phyloP scores from a whole-genome alignment of 2,329 filamentous ascomycete genomes.

The Knoxdaviesia proteae region DNA sequence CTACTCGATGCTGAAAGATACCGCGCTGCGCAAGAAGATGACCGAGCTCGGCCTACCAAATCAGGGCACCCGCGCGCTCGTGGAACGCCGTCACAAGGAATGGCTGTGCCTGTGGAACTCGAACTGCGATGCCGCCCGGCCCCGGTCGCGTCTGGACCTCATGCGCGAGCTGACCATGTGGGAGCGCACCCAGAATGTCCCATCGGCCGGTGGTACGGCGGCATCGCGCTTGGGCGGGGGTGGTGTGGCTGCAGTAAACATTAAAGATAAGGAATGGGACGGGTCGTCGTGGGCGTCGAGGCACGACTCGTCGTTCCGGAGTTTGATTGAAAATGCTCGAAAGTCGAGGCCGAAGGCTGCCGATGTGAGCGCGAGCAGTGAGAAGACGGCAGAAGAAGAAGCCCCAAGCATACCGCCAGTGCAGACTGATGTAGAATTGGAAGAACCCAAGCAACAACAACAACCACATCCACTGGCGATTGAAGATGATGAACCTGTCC shows the following conservation, averaged over 20 bases:
- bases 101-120: conserved; percentile 95
- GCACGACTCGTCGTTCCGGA: conserved; percentile 56
- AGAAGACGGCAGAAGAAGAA: conserved; percentile 5
- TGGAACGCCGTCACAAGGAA: conserved; percentile 70
- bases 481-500: neutral
- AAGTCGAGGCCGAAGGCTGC: conserved; percentile 25
- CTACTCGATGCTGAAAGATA: conserved; percentile 73
- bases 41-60: conserved; percentile 58
- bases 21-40: conserved; percentile 59
- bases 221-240: conserved; percentile 12
- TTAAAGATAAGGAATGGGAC: conserved; percentile 84
- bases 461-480: neutral
- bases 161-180: conserved; percentile 64
- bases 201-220: conserved; percentile 33
- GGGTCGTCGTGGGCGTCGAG: conserved; percentile 51
- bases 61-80: conserved; percentile 42
- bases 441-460: neutral
- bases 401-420: too few relatives aligned
- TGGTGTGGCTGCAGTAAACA: conserved; percentile 14
- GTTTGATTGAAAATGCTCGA: conserved; percentile 58
- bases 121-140: conserved; percentile 69
- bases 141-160: conserved; percentile 50
- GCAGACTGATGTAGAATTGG: neutral
- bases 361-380: conserved; percentile 4
- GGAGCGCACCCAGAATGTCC: conserved; percentile 49